phyloP scores from a whole-genome alignment of 805 yeast species.

The Saccharomycopsis sp. region DNA sequence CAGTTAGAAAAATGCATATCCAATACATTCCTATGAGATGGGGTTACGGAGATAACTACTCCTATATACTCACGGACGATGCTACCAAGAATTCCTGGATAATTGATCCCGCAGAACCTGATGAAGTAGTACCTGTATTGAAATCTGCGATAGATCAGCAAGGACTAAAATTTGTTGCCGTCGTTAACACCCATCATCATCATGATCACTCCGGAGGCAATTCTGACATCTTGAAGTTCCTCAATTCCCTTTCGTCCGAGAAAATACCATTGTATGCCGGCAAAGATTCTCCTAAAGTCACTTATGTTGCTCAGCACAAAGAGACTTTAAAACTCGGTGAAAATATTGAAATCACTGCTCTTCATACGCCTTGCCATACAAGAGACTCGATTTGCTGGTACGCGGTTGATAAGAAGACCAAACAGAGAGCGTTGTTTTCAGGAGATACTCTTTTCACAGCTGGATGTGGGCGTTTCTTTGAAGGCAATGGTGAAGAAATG shows the following conservation, averaged over 20 bases:
- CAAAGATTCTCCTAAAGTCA: conserved; percentile 65
- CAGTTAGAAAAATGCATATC: conserved; percentile 64
- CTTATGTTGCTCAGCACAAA: conserved; percentile 60
- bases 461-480: conserved; percentile 97
- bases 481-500: conserved; percentile 84
- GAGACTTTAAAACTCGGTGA: conserved; percentile 60
- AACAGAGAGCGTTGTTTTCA: conserved; percentile 73
- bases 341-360: conserved; percentile 59
- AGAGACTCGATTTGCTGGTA: conserved; percentile 91
- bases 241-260: conserved; percentile 29
- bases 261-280: conserved; percentile 76
- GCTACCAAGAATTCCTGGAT: conserved; percentile 65
- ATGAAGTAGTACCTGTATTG: conserved; percentile 35
- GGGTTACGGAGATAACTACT: conserved; percentile 89
- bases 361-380: conserved; percentile 97
- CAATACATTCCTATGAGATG: conserved; percentile 86
- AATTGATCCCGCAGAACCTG: conserved; percentile 89
- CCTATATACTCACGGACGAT: conserved; percentile 70
- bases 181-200: conserved; percentile 96
- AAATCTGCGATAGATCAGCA: conserved; percentile 1
- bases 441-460: conserved; percentile 93
- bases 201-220: conserved; percentile 93
- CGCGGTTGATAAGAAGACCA: conserved; percentile 55
- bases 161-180: conserved; percentile 53
- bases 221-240: conserved; percentile 27